phyloP scores from a whole-genome alignment of 306 rosid genomes.

The Ormosia emarginata region DNA sequence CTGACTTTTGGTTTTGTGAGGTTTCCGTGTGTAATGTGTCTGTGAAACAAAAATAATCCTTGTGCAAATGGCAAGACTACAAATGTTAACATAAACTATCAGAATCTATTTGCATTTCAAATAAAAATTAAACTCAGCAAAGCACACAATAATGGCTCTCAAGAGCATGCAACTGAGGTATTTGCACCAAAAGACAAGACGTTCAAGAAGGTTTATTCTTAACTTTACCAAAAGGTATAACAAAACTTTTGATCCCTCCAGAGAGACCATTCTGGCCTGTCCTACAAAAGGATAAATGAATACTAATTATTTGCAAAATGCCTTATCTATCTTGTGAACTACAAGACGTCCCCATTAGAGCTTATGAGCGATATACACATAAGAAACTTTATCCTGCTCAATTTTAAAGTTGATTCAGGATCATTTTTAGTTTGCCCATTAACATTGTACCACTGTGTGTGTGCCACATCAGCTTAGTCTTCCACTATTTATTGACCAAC shows the following conservation, averaged over 20 bases:
- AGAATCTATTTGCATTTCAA: too few relatives aligned
- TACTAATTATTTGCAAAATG: background rate
- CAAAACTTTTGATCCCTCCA: conserved; percentile 6
- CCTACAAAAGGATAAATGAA: background rate
- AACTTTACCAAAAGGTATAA: background rate
- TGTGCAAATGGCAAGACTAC: too few relatives aligned
- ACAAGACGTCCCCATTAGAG: background rate
- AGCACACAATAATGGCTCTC: background rate
- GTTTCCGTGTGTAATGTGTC: too few relatives aligned
- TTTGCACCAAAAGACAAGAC: background rate
- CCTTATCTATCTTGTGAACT: background rate
- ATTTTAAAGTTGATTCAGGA: background rate
- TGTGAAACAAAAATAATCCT: too few relatives aligned
- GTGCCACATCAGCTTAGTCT: too few relatives aligned
- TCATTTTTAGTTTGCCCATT: too few relatives aligned
- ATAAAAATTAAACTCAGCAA: too few relatives aligned
- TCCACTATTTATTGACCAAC: too few relatives aligned
- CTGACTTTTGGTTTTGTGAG: too few relatives aligned
- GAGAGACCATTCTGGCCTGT: background rate
- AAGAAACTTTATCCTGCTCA: background rate
- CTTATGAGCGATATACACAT: background rate
- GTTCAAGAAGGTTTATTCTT: background rate
- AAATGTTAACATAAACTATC: too few relatives aligned
- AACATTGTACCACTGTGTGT: too few relatives aligned
- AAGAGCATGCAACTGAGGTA: background rate